phyloP scores from a whole-genome alignment of 2,329 filamentous ascomycete genomes.

The Gliomastix tumulicola region DNA sequence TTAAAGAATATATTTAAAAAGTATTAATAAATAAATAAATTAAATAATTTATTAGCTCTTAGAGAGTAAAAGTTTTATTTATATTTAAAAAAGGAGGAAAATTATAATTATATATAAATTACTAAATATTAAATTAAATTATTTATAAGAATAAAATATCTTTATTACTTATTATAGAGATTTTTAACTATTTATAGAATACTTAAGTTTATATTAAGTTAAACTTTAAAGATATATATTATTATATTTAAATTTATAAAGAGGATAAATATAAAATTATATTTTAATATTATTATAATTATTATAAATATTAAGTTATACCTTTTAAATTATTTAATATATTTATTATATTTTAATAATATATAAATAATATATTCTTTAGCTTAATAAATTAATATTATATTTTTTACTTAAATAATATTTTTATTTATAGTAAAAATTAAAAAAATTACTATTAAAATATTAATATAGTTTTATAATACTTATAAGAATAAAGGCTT shows the following conservation, averaged over 20 bases:
- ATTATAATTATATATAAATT: background rate
- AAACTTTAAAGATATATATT: slow-evolving; percentile 1
- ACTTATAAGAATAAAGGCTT: background rate
- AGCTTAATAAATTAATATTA: background rate
- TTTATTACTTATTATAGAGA: background rate
- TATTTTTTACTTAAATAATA: background rate
- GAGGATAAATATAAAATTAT: background rate
- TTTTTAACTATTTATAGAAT: background rate
- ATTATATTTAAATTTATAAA: background rate
- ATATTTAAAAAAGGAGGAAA: background rate
- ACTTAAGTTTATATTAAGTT: background rate
- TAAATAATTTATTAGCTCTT: background rate
- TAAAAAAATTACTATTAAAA: background rate
- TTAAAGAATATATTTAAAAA: background rate
- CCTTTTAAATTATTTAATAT: slow-evolving; percentile 1
- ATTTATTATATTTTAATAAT: no score
- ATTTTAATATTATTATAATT: background rate
- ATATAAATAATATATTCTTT: no score
- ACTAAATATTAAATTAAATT: background rate
- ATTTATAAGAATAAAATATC: background rate
- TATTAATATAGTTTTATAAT: background rate
- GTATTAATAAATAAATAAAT: background rate
- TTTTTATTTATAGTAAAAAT: slow-evolving; percentile 2
- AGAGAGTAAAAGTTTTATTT: background rate
- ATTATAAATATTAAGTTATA: background rate